Base-by-base conservation (phyloP, 495 filamentous ascomycete species). In the Penicillium flavigenum region DNA sequence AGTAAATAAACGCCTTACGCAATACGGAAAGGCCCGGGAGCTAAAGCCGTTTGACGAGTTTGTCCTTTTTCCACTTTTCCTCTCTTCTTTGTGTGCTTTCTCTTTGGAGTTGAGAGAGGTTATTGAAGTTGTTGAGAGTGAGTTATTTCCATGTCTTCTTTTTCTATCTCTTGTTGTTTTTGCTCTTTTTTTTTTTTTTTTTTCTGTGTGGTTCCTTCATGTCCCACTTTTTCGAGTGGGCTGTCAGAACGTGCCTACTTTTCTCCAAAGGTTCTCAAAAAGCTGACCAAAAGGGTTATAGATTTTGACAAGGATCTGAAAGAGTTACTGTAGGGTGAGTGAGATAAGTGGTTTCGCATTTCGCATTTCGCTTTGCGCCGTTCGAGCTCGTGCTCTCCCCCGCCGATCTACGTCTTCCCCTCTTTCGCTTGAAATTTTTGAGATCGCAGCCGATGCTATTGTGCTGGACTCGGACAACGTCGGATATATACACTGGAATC, bases 1-100 rank as follows among this genome's bases (percentile, higher is more conserved):
- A 53, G 43, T 57, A 63, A 67, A 59, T 58, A 66, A 61, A 61
- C 59, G 64, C 71, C 69, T 73, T 74, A 74, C 70, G 69, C 69
- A 71, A 74, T 73, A 61, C 73, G 75, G 76, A 68, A 77, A 72
- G 65, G 75, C 59, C 62, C 75, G 75, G 76, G 63, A 76, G 68
- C 66, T 71, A 70, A 68, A 61, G 52, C 16, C 48, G 59, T 66
- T 68, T 75, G 64, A 62, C 59, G 59, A 65, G 64, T 69, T 67
- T 65, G 62, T 47, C 59, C 58, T 47, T 29, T 53, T 59, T 61
- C 51, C 31, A 53, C 51, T 59, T 47, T 34, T 60, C 57, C 51
- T 42, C 36, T 56, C 56, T 53, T 56, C 26, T 42, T 53, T 61
- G 47, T 44, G 29, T 45, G 59, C 41, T 27, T 60, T 48, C n/a